Conservation (phyloP, 2,329 filamentous ascomycete genomes). For the Didymella arachidicola region DNA sequence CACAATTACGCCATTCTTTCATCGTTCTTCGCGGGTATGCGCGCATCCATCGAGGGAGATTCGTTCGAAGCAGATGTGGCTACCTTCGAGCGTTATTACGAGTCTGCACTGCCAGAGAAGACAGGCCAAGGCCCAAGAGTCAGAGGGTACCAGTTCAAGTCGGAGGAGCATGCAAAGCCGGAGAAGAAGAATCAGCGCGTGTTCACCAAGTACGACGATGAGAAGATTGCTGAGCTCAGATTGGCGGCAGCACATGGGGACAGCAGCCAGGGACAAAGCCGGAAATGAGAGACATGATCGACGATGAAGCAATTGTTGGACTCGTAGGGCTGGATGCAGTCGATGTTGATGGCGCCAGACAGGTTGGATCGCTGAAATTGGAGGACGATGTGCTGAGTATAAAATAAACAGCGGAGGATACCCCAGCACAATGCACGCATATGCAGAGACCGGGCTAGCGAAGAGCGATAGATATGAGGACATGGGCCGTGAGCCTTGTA, state of each 20-base stretch:
- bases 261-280: conserved; percentile 41
- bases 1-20: conserved; percentile 83
- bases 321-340: conserved; percentile 34
- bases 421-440: not conserved
- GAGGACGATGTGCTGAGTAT: conserved; percentile 27
- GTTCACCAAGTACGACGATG: conserved; percentile 39
- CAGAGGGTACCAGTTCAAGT: conserved; percentile 47
- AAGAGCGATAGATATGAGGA: not conserved
- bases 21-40: conserved; percentile 75
- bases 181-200: conserved; percentile 46
- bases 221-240: conserved; percentile 36
- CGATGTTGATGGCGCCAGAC: conserved; percentile 21
- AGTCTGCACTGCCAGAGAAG: conserved; percentile 72
- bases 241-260: conserved; percentile 34
- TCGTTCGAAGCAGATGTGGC: conserved; percentile 64
- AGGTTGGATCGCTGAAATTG: conserved; percentile 31
- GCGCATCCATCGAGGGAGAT: conserved; percentile 66
- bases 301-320: conserved; percentile 45
- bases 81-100: conserved; percentile 73
- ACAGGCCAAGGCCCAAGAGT: conserved; percentile 75
- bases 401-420: not conserved
- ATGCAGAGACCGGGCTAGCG: not conserved
- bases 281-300: conserved; percentile 39
- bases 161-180: conserved; percentile 39
- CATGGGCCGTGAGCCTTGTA: not conserved